Conservation (phyloP, 371 early-diverging fungal genomes). For the Saksenaea oblongispora region DNA sequence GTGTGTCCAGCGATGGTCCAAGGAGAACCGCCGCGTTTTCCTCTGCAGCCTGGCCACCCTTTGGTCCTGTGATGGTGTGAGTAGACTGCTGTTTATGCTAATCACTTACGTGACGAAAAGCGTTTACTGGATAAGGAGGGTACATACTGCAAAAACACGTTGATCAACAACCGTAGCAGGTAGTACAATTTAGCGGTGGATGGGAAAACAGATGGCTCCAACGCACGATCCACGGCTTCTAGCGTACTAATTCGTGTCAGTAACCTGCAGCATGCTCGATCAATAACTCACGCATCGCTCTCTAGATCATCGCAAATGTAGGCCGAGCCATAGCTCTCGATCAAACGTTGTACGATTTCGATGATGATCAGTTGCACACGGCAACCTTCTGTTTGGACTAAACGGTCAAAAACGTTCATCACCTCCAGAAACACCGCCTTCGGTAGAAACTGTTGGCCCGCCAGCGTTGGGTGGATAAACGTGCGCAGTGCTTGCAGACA, state of each 20-base stretch:
- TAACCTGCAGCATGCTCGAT: too few relatives aligned
- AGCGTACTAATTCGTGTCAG: conserved; percentile 12
- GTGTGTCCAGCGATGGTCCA: conserved; percentile 43
- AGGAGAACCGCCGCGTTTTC: conserved; percentile 29
- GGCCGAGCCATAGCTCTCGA: conserved; percentile 37
- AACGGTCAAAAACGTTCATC: conserved; percentile 64
- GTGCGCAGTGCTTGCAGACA: conserved; percentile 45
- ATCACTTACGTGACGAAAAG: conserved; percentile 17
- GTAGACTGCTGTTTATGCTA: not conserved
- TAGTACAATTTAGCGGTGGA: conserved; percentile 50
- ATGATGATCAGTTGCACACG: conserved; percentile 48
- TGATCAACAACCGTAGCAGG: conserved; percentile 45
- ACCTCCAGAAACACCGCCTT: conserved; percentile 64
- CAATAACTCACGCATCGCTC: conserved; percentile 18
- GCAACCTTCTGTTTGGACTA: conserved; percentile 56
- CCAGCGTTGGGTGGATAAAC: conserved; percentile 43
- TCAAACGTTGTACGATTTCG: conserved; percentile 45
- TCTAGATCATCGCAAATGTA: conserved; percentile 49
- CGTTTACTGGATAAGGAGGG: conserved; percentile 41
- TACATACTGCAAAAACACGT: conserved; percentile 51
- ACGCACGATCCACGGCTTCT: conserved; percentile 29
- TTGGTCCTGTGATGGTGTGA: not conserved
- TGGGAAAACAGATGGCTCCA: conserved; percentile 48
- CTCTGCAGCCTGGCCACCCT: conserved; percentile 5
- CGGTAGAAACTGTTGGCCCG: conserved; percentile 42